Conservation (phyloP, 176 grass and related monocot genomes). For the Oryza rufipogon region DNA sequence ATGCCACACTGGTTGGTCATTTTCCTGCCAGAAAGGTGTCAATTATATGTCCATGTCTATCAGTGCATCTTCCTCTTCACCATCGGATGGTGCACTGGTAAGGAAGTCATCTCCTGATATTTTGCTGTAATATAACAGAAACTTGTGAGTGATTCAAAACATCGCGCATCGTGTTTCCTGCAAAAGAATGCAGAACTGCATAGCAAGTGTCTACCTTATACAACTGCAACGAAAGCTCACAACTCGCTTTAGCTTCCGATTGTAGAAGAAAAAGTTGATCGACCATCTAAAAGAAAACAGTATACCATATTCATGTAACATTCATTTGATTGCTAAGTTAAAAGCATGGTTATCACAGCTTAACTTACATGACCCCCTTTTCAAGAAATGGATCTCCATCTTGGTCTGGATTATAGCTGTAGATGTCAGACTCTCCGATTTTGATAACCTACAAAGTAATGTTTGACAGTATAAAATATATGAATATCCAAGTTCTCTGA, state of each 20-base stretch:
- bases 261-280: constrained; percentile 91
- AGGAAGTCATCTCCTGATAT: constrained; percentile 65
- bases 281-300: constrained; percentile 72
- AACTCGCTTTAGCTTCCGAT: constrained; percentile 90
- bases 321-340: neutral
- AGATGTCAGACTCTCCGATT: constrained; percentile 85
- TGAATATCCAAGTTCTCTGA: neutral
- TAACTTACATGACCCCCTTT: constrained; percentile 87
- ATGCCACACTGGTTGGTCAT: constrained; percentile 27
- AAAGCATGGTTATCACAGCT: neutral
- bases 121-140: constrained; percentile 52
- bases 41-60: constrained; percentile 96
- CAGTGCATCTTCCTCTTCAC: constrained; percentile 74
- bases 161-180: neutral
- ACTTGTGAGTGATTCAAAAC: constrained; percentile 14
- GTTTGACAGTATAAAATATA: constrained; percentile 24
- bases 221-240: constrained; percentile 94
- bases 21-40: constrained; percentile 6
- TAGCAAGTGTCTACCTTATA: constrained; percentile 57
- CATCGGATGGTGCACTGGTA: constrained; percentile 37
- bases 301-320: constrained; percentile 4
- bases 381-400: constrained; percentile 82
- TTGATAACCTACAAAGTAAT: constrained; percentile 72
- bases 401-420: constrained; percentile 90
- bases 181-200: neutral